These are phyloP conservation scores for Chaetomium sp. DNA, from an alignment of 2,329 filamentous ascomycete species.

Conservation along the genomic window DNA sequence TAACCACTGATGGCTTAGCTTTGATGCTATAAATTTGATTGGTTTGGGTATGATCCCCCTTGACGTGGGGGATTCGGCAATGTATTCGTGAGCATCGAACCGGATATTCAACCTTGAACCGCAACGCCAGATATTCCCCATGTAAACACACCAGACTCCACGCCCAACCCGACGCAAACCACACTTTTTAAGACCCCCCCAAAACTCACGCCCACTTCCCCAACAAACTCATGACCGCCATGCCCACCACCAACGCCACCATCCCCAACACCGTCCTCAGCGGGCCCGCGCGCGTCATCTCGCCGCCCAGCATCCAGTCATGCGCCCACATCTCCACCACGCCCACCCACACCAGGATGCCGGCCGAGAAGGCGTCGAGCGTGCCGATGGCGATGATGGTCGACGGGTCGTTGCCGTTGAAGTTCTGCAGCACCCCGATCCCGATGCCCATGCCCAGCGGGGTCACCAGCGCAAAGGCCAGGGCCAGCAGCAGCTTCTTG, in stretches of 20 bases:
- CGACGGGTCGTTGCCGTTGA: conserved; percentile 71
- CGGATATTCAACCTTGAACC: neutral
- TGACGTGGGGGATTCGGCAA: too few species aligned
- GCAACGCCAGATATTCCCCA: neutral
- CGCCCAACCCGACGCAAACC: neutral
- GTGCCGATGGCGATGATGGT: conserved; percentile 74
- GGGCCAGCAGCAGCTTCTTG: conserved; percentile 63
- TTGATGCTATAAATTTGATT: neutral
- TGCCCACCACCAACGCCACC: conserved; percentile 59
- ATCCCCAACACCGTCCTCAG: conserved; percentile 54
- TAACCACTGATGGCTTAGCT: neutral
- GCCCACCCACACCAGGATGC: conserved; percentile 78
- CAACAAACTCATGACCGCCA: conserved; percentile 70
- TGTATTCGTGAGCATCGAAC: neutral
- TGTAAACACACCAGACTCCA: neutral
- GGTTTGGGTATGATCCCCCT: neutral
- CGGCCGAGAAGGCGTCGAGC: conserved; percentile 71
- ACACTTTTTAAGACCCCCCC: neutral
- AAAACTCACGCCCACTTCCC: conserved; percentile 67
- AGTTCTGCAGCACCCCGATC: conserved; percentile 67
- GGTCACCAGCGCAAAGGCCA: conserved; percentile 69
- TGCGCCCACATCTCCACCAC: conserved; percentile 78
- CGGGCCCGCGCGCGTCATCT: conserved; percentile 56
- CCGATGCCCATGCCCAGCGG: conserved; percentile 81
- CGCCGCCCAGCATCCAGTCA: conserved; percentile 67